Evolutionary conservation across 164 flowering plant species (phyloP), one percentile per base, ranked within the genome.

Genomic region (Santalum album): DNA sequence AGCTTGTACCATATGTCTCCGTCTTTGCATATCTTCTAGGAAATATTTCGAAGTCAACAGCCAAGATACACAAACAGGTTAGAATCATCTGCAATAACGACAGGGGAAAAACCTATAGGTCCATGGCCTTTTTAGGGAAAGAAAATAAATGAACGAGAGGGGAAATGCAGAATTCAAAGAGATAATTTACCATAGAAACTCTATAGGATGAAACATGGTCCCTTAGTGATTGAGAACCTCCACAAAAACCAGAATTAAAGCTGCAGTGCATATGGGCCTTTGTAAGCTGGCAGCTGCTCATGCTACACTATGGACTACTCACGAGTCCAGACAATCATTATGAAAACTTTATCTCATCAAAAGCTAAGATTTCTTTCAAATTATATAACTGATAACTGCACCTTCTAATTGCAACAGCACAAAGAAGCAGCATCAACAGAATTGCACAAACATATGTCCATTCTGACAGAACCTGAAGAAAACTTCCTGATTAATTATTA

Each of bases 1-100:
- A 67, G 60, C 96, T 66, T 67, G 81, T 75, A 59, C 98, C 98
- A 60, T 80, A 88, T 47, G 90, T 82, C 81, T 91, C 98, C 38
- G 96, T 79, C 73, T 91, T 91, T 21, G 95, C 98, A 72, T 78
- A 84, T 71, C 86, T 75, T 78, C 96, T 77, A 40, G 98, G 98
- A 70, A 73, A 91, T 70, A 88, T 78, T 65, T 68, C 73, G 77
- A 86, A 91, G 69, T 91, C 98, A 62, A 91, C 98, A 73, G 90
- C 92, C 75, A 91, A 71, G 66, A 91, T 88, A 72, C 85, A 84
- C 56, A 88, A 58, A 78, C 88, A 82, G 54, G 98, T 88, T 22
- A 77, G 56, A 57, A 84, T 59, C 92, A 86, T 84, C 95, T 91
- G 82, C 75, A 69, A 45, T 32, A 72, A 59, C 51, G 52, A 54